Percentiles rank a stretch among this genome's conserved stretches.
Evolutionary conservation across 495 filamentous ascomycete genomes (phyloP).

Genomic region (Annulohypoxylon moriforme): DNA sequence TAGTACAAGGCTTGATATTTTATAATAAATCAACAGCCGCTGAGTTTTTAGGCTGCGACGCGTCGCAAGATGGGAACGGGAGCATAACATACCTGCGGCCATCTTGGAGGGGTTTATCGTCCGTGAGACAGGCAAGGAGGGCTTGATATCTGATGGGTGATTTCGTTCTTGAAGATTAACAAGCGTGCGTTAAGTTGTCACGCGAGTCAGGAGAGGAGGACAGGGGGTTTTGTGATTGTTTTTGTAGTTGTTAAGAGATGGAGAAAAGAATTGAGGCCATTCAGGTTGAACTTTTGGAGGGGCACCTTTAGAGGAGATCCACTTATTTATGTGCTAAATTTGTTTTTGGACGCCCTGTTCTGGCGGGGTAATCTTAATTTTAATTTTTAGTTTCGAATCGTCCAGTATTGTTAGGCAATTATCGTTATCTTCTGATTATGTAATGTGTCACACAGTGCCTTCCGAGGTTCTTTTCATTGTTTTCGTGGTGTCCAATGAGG

Average conservation of each 20-base stretch:
- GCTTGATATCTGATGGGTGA: neutral
- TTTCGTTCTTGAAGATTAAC: neutral
- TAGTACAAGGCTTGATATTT: constrained; percentile 16
- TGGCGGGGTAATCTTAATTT: constrained; percentile 41
- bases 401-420: constrained; percentile 21
- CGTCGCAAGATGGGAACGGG: constrained; percentile 9
- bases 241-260: neutral
- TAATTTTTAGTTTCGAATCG: constrained; percentile 7
- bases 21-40: neutral
- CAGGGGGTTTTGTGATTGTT: constrained; percentile 20
- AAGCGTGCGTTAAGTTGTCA: neutral
- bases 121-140: neutral
- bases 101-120: constrained; percentile 23
- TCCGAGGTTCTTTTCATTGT: neutral
- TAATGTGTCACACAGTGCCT: constrained; percentile 4
- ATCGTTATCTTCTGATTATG: constrained; percentile 33
- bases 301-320: constrained; percentile 26
- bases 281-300: constrained; percentile 35
- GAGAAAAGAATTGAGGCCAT: constrained; percentile 39
- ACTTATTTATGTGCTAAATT: constrained; percentile 40
- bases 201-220: neutral
- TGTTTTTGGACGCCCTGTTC: constrained; percentile 30
- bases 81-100: constrained; percentile 24
- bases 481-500: neutral
- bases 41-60: constrained; percentile 14